Base-by-base conservation (phyloP, 2,329 filamentous ascomycete species). In the Aspergillus felis region DNA sequence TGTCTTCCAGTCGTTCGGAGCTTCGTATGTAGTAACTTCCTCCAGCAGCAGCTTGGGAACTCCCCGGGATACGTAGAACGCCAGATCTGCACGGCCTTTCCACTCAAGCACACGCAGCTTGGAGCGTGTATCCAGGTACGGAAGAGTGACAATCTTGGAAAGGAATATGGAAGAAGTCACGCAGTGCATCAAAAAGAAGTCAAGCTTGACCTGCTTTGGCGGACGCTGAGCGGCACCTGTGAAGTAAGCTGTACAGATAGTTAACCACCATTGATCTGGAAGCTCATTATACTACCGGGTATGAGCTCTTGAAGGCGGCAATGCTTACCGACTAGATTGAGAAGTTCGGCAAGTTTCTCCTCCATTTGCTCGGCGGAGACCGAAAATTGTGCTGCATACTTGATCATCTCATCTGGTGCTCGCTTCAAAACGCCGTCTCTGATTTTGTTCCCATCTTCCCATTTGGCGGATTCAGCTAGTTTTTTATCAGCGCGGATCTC, bases 121-220 rank as follows among this genome's bases (percentile, higher is more conserved):
- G 50, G 79, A 78, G 7, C 79, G 77, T 0, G 75, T 47, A 92
- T 79, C 82, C 84, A 94, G 41, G 79, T 62, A 62, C 81, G 81
- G 10, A 76, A 75, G 67, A 87, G 79, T 71, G 61, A 90, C 82
- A 69, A 96, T 81, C 7, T 80, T 70, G 5, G 80, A 78, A 62
- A 90, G 81, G 77, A 93, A 94, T 63, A 96, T 85, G n/a, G 87
- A 87, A 10, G 80, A 79, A 68, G 89, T 97, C 63, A 93, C 77
- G 66, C 86, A 84, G 73, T 97, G 92, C 66, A 92, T 92, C 68
- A 79, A 80, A 78, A 87, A 94, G 72, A 97, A 97, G 71, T 96
- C 92, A 70, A 91, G 86, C 70, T 89, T 92, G 51, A 87, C 79
- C 24, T 80, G 73, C 69, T 92, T 89, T 1, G 80, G 79, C 0